Base-by-base conservation (phyloP, 352 stramenopile species). In the Phytophthora sp. region DNA sequence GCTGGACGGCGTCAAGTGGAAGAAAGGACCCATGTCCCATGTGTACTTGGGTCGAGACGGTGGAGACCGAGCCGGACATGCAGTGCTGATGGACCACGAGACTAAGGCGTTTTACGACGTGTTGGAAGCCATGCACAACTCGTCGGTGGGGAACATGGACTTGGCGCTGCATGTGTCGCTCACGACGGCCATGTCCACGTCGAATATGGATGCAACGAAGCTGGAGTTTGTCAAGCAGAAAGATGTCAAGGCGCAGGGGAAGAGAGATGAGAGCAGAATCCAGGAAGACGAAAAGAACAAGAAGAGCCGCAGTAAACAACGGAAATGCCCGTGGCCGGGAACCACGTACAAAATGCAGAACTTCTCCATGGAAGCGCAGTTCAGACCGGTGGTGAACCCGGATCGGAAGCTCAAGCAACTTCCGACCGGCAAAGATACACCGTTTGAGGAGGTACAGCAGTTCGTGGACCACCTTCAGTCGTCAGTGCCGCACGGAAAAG, bases 321-420 rank as follows among this genome's bases (percentile, higher is more conserved):
- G 76, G 9, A 69, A 52, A 15, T 88, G 74, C 66, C 78, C 79
- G 12, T 92, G 81, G 81, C 70, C 77, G 4, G 83, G 83, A 44
- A 84, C 74, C 23, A 89, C 83, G 31, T 92, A 92, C 74, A 79
- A 79, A 42, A 92, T 92, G 77, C 75, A 85, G 48, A 87, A 91
- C 42, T 82, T 92, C 24, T 66, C 71, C 0, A 78, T 87, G 35
- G 57, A 79, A 21, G 79, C 83, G 11, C 64, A 84, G 24, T 89
- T 91, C 28, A 72, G 84, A 11, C 77, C 74, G 0, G 62, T 77
- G 10, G 70, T 87, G 23, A 88, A 88, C 12, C 74, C 76, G 0
- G 44, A 79, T 17, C 76, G 84, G 1, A 75, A 82, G 51, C 55
- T 84, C 0, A 77, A 75, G n/a, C 54, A 88, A n/a, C 48, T 79